Conservation (phyloP, 495 filamentous ascomycete species). For the Aspergillus hancockii region DNA sequence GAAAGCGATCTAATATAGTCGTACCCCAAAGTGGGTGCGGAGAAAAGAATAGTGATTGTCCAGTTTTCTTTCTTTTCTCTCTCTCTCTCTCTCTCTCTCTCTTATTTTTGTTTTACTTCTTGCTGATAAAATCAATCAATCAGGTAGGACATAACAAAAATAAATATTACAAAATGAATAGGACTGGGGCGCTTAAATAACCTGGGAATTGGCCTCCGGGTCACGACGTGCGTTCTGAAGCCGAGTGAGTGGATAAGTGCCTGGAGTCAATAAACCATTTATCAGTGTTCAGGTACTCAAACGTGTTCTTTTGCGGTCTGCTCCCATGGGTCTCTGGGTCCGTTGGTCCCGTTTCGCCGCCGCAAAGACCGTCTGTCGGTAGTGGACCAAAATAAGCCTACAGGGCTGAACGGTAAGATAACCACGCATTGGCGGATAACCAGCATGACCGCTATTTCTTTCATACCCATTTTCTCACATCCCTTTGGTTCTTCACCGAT, state of each 20-base stretch:
- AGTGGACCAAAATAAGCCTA: conserved; percentile 8
- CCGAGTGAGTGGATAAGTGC: background rate
- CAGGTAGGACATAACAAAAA: background rate
- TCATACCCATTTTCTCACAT: too few relatives aligned
- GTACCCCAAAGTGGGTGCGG: background rate
- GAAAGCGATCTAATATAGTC: conserved; percentile 6
- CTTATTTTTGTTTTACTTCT: background rate
- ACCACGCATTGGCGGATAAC: conserved; percentile 3
- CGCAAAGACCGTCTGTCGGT: conserved; percentile 8
- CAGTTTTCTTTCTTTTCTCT: background rate
- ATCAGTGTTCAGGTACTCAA: background rate
- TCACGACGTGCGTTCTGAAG: background rate
- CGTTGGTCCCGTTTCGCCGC: conserved; percentile 14
- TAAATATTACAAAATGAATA: background rate
- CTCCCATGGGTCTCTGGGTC: conserved; percentile 8
- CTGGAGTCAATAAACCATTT: conserved; percentile 1
- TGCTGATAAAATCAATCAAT: background rate
- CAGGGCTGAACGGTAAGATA: conserved; percentile 27
- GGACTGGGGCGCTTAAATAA: background rate
- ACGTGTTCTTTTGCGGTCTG: conserved; percentile 9
- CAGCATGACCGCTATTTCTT: conserved; percentile 6
- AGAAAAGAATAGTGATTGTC: conserved; percentile 7
- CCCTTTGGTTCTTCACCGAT: background rate
- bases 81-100: background rate
- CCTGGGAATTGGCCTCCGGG: background rate